Conservation (phyloP, 192 early-diverging fungal genomes). For the Lunasporangiospora selenospora region DNA sequence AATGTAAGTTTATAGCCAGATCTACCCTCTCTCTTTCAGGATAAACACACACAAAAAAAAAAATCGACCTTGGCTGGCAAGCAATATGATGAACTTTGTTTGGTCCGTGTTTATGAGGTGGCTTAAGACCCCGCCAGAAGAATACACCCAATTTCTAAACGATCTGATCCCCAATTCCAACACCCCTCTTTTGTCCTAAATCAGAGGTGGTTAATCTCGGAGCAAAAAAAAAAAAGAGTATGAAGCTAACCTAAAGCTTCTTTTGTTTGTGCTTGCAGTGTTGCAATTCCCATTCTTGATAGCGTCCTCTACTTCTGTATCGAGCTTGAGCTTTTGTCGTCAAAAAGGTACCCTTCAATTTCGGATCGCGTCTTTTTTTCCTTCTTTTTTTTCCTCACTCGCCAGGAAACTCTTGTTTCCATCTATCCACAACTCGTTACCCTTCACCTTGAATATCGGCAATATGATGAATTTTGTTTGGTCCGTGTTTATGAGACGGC, state of each 20-base stretch:
- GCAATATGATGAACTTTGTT: constrained; percentile 50
- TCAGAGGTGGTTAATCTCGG: too few species aligned
- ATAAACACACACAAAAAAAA: not conserved
- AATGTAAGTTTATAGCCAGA: too few species aligned
- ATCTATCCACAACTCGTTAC: not conserved
- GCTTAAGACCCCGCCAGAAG: constrained; percentile 48
- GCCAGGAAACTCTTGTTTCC: not conserved
- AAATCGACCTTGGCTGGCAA: constrained; percentile 11
- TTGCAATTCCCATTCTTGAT: too few species aligned
- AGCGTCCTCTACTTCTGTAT: too few species aligned
- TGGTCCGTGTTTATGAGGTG: constrained; percentile 53
- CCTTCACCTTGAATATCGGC: not conserved
- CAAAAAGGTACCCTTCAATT: constrained; percentile 1
- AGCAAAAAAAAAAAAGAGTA: too few species aligned
- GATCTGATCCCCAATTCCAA: constrained; percentile 46
- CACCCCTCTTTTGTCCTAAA: too few species aligned
- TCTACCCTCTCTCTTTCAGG: constrained; percentile 41
- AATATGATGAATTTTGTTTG: constrained; percentile 51
- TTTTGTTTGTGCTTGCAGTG: too few species aligned
- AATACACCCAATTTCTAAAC: constrained; percentile 50
- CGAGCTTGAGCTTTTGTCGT: too few species aligned
- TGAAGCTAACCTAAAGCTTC: too few species aligned
- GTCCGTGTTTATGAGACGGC: constrained; percentile 53
- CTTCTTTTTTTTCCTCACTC: not conserved
- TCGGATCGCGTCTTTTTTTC: not conserved